Conservation (phyloP, 73 alveolate species). For the Paramecium sexaurelia region DNA sequence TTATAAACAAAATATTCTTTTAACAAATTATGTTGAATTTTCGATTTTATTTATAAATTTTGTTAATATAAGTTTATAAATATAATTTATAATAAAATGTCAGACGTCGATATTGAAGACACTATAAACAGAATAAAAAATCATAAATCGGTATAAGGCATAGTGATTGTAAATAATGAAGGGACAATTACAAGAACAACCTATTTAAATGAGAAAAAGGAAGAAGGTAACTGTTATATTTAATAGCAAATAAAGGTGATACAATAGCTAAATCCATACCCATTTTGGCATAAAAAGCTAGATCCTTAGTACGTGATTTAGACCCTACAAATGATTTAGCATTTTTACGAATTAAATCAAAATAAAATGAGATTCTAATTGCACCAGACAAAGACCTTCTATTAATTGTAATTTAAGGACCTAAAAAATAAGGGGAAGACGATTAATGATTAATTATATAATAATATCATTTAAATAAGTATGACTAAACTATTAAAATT, state of each 20-base stretch:
- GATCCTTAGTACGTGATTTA: conserved; percentile 84
- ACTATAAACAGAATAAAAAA: conserved; percentile 58
- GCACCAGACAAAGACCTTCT: conserved; percentile 97
- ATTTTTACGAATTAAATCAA: conserved; percentile 94
- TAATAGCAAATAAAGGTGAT: not conserved
- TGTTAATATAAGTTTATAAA: not conserved
- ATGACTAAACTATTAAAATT: not conserved
- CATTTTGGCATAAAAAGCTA: conserved; percentile 84
- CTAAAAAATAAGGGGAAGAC: conserved; percentile 71
- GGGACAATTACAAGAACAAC: conserved; percentile 59
- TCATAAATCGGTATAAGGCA: conserved; percentile 61
- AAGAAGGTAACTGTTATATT: not conserved
- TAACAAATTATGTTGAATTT: no score
- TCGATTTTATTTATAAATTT: no score
- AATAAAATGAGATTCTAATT: conserved; percentile 94
- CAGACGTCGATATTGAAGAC: conserved; percentile 56
- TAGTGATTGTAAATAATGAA: conserved; percentile 49
- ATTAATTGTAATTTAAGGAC: conserved; percentile 93
- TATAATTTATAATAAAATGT: not conserved
- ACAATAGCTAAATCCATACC: conserved; percentile 67
- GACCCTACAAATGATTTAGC: conserved; percentile 94
- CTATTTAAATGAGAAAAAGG: conserved; percentile 34
- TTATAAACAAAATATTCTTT: no score
- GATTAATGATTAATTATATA: conserved; percentile 36
- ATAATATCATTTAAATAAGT: not conserved